These are phyloP conservation scores for Rostrohypoxylon terebratum DNA, from an alignment of 495 filamentous ascomycete species.

Conservation along the genomic window DNA sequence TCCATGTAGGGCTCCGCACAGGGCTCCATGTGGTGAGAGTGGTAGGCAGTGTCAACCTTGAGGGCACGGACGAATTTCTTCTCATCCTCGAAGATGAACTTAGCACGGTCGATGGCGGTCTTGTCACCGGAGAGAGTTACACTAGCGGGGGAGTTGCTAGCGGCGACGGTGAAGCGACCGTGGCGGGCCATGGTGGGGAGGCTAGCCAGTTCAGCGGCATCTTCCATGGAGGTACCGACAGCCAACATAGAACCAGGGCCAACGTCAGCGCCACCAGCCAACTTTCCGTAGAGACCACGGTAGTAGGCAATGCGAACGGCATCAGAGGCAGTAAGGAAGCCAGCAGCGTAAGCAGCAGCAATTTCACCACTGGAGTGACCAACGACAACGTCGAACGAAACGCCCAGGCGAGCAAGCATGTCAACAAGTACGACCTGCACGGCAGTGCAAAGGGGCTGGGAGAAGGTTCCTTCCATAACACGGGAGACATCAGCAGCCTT, in stretches of 20 bases:
- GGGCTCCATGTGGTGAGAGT: slow-evolving; percentile 61
- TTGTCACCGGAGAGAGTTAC: slow-evolving; percentile 11
- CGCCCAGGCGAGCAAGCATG: slow-evolving; percentile 57
- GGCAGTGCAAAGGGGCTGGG: slow-evolving; percentile 56
- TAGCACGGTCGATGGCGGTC: slow-evolving; percentile 24
- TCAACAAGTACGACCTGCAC: slow-evolving; percentile 60
- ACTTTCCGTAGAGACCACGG: slow-evolving; percentile 53
- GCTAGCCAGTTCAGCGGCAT: slow-evolving; percentile 55
- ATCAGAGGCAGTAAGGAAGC: slow-evolving; percentile 43
- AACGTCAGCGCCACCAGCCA: slow-evolving; percentile 36
- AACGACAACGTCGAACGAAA: slow-evolving; percentile 54
- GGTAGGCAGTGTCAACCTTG: slow-evolving; percentile 64
- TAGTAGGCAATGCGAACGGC: slow-evolving; percentile 65
- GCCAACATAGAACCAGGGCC: slow-evolving; percentile 66
- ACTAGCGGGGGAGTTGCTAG: slow-evolving; percentile 7
- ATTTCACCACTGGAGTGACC: slow-evolving; percentile 67
- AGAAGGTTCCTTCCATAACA: slow-evolving; percentile 39
- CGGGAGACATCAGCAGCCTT: slow-evolving; percentile 28
- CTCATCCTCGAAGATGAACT: slow-evolving; percentile 58
- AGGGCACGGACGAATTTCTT: slow-evolving; percentile 56
- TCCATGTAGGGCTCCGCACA: slow-evolving; percentile 14
- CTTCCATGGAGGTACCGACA: slow-evolving; percentile 55
- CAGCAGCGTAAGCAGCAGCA: slow-evolving; percentile 61
- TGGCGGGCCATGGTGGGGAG: slow-evolving; percentile 8
- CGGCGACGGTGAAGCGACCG: slow-evolving; percentile 11